Evolutionary conservation across 352 stramenopile genomes (phyloP).

Genomic region (Pythium biforme): DNA sequence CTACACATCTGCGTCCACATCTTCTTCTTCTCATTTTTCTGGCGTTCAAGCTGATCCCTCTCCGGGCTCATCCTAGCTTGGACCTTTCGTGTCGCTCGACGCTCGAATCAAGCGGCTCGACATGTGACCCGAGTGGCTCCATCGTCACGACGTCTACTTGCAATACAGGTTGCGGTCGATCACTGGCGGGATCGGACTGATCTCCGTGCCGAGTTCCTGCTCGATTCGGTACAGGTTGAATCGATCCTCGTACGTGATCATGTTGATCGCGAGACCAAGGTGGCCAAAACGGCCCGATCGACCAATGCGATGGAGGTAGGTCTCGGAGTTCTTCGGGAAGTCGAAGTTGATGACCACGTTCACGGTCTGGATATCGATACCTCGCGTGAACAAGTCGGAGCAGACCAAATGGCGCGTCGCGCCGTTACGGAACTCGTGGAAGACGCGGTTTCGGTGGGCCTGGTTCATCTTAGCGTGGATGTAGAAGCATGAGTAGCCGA

Average conservation of each 20-base stretch:
- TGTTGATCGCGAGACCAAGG: slow-evolving; percentile 98
- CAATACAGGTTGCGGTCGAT: slow-evolving; percentile 99
- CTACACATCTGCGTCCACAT: background rate
- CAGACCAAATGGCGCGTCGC: slow-evolving; percentile 97
- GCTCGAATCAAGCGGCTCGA: background rate
- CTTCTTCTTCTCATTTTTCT: background rate
- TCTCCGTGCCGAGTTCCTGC: slow-evolving; percentile 99
- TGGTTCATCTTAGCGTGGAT: slow-evolving; percentile 99
- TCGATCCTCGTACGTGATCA: slow-evolving; percentile 99
- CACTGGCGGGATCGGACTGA: slow-evolving; percentile 96
- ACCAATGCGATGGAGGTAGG: slow-evolving; percentile 99
- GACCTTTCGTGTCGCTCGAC: background rate
- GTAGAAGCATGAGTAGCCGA: slow-evolving; percentile 99
- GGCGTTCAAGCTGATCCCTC: no score
- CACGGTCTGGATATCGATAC: slow-evolving; percentile 99
- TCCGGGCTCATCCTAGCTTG: background rate
- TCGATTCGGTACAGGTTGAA: slow-evolving; percentile 98
- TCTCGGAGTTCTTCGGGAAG: slow-evolving; percentile 99
- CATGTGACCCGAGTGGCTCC: background rate
- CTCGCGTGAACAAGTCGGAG: slow-evolving; percentile 98
- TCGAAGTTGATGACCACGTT: slow-evolving; percentile 99
- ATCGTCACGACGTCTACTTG: slow-evolving; percentile 50
- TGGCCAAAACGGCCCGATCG: slow-evolving; percentile 98
- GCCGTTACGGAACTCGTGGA: slow-evolving; percentile 99
- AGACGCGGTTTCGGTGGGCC: slow-evolving; percentile 98